A percentile compares a stretch with the other conserved stretches of the same genome.
Evolutionary conservation across 2,329 filamentous ascomycete genomes (phyloP).

Genomic region (Coniella lustricola): DNA sequence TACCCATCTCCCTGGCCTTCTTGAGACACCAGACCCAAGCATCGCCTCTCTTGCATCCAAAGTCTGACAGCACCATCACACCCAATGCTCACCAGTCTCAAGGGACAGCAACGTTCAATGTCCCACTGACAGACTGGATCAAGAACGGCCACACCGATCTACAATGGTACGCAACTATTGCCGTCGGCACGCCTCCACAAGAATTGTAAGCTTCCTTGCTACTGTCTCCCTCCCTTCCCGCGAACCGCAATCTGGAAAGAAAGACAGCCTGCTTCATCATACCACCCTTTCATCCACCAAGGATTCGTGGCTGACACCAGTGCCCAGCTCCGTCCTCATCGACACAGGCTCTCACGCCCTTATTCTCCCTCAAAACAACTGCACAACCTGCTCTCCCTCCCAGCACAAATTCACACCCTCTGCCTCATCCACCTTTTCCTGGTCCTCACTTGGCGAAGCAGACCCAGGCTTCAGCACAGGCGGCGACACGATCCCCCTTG

Average conservation of each 20-base stretch:
- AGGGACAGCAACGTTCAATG: not conserved
- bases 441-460: not conserved
- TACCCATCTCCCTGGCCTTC: too few relatives aligned
- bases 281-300: not conserved
- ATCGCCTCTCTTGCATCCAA: not conserved
- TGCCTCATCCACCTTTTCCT: conserved; percentile 9
- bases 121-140: conserved; percentile 9
- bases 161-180: conserved; percentile 12
- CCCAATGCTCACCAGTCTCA: not conserved
- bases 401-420: conserved; percentile 9
- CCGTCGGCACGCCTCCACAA: conserved; percentile 10
- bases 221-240: too few relatives aligned
- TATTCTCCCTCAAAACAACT: conserved; percentile 8
- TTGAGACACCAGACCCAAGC: too few relatives aligned
- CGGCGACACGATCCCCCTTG: conserved; percentile 11
- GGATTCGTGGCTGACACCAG: not conserved
- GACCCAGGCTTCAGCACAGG: conserved; percentile 3
- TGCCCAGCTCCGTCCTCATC: conserved; percentile 10
- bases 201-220: conserved; percentile 12
- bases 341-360: conserved; percentile 11
- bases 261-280: too few relatives aligned
- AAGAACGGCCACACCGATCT: conserved; percentile 12
- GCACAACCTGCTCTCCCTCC: conserved; percentile 8
- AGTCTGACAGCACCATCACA: not conserved
- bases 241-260: too few relatives aligned